Evolutionary conservation across 2,329 filamentous ascomycete genomes (phyloP), one percentile per base, ranked within the genome.

Genomic region (Neonectria ditissima): DNA sequence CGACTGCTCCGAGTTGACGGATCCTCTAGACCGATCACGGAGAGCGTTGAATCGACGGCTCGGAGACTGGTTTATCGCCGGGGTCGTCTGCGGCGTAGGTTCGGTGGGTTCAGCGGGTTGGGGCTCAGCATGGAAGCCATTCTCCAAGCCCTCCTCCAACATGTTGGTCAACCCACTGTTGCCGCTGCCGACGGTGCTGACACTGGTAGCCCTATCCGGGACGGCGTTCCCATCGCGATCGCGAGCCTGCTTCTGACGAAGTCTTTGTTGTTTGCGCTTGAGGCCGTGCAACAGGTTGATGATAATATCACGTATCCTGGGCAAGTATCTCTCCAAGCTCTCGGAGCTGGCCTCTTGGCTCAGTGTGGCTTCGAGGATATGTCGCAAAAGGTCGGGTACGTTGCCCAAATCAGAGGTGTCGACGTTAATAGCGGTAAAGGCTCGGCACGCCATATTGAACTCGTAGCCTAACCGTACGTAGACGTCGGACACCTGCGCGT

Each of bases 361-460:
- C 37, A 99, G 85, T 1, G 96, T 99, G 61, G 97, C 92, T 79
- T 99, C 96, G 58, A 99, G 87, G 61, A 99, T 98, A 63, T 90
- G 90, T 72, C 96, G 90, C 67, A 99, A 82, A 63, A 94, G 84
- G 77, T 99, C 96, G 6, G 96, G 96, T 2, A 99, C 96, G 71
- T 97, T 97, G 61, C 96, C 96, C 13, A 99, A 85, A 78, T 99
- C 96, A 26, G 89, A 88, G 1, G 94, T 97, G 74, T 99, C 96
- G 67, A 99, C 96, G 66, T 97, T 96, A 75, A 99, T 99, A 62
- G 94, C 93, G 74, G 93, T 93, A 80, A 99, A 99, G 65, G 96
- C 95, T 59, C 96, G 91, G 79, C 95, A 98, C 28, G 96, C 96
- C 83, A 99, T 96, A 80, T 99, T 99, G 86, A 99, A 99, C 80